Base-by-base conservation (phyloP, 495 filamentous ascomycete species). In the Thermothielavioides terrestris region DNA sequence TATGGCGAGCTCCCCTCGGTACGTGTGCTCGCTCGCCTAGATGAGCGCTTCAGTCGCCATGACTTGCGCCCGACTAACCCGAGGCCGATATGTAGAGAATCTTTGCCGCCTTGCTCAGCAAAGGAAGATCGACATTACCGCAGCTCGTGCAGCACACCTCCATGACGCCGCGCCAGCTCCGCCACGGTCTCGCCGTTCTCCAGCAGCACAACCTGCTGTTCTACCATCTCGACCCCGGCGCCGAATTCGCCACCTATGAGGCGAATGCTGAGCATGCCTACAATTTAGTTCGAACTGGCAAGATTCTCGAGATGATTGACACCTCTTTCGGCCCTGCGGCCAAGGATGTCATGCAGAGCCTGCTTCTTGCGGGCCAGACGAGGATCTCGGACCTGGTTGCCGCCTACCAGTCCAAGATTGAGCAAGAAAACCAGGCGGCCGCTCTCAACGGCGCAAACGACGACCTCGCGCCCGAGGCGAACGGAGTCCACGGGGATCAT, bases 1-100 rank as follows among this genome's bases (percentile, higher is more conserved):
- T 88, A 89, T 66, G 92, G 92, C 55, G 86, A 94, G 60, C 77
- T 98, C 23, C 85, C 87, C 42, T 86, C 87, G 62, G 91, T 97
- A 83, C 59, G 88, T 75, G 28, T 47, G 31, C 23, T 23, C 10
- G 8, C 21, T 32, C 18, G 55, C 26, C 41, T 15, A 23, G 31
- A 40, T 20, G 22, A 28, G 26, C 14, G 15, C 49, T 21, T 34
- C 10, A 12, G 8, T 39, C 15, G 14, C 25, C 26, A 28, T 31
- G 30, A 34, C 28, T 47, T 35, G 22, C 11, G 21, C 30, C 53
- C 56, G 54, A 36, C 54, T 62, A 42, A 58, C 50, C 31, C 3
- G 4, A 14, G 14, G 23, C 15, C n/a, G n/a, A n/a, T 34, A 12
- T 20, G 15, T 55, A 87, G 84, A 78, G 81, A 56, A 85, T 97